Conservation (phyloP, 2,329 filamentous ascomycete genomes). For the Hymenoscyphus linearis region DNA sequence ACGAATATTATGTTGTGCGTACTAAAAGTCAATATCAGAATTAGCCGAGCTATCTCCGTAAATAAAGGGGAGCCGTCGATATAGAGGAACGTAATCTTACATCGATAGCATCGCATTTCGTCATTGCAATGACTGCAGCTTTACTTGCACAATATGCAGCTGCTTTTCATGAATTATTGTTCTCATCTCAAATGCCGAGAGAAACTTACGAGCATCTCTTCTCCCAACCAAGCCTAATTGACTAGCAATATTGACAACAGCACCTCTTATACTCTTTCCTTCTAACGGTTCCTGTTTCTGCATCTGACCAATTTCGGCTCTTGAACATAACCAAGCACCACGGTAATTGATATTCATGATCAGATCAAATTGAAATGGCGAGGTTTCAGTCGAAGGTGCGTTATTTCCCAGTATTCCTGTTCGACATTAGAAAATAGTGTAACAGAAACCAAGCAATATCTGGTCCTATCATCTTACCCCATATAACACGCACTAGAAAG, state of each 20-base stretch:
- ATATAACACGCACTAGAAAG: neutral
- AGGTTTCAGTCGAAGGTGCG: constrained; percentile 27
- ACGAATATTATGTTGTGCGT: constrained; percentile 40
- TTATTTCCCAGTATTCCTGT: constrained; percentile 24
- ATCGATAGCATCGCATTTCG: constrained; percentile 43
- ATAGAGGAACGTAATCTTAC: constrained; percentile 25
- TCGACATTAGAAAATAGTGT: neutral
- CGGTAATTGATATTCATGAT: constrained; percentile 41
- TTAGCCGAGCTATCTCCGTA: neutral
- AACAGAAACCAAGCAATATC: no score
- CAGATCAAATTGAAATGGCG: constrained; percentile 37
- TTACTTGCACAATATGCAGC: constrained; percentile 43
- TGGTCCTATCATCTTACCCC: neutral
- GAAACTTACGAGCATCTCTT: constrained; percentile 36
- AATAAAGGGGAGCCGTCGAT: neutral
- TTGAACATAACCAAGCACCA: constrained; percentile 41
- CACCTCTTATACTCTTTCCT: constrained; percentile 40
- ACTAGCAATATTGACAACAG: constrained; percentile 42
- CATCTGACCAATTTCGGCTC: constrained; percentile 41
- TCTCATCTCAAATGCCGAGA: neutral
- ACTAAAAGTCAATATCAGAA: constrained; percentile 29
- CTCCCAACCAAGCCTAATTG: constrained; percentile 40
- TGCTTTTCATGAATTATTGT: constrained; percentile 13
- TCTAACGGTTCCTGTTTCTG: constrained; percentile 37
- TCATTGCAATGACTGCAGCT: constrained; percentile 41